These are phyloP conservation scores for Saccharomyces pastorianus DNA, from an alignment of 1,139 yeast species.

Conservation along the genomic window DNA sequence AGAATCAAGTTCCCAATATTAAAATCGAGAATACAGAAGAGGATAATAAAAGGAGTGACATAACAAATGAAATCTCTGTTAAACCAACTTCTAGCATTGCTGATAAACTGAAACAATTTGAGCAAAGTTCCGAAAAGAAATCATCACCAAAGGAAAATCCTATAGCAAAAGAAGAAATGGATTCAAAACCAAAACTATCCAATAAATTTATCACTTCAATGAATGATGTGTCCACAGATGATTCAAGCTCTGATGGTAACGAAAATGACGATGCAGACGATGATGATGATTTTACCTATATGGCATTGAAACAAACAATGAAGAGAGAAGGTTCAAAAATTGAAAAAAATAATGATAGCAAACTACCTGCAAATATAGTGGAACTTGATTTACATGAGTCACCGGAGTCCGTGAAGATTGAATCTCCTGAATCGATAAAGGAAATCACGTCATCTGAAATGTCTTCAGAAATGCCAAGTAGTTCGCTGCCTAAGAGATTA, in stretches of 20 bases:
- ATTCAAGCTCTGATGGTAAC: slow-evolving; percentile 2
- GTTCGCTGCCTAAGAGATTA: background rate
- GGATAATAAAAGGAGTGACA: background rate
- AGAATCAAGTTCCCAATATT: background rate
- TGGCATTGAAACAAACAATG: slow-evolving; percentile 10
- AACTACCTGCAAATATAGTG: background rate
- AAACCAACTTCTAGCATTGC: background rate
- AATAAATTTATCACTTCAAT: background rate
- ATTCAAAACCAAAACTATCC: background rate
- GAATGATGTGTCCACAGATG: background rate
- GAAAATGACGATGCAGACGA: slow-evolving; percentile 6
- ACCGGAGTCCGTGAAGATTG: background rate
- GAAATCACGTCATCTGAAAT: background rate
- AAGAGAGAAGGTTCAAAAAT: slow-evolving; percentile 4
- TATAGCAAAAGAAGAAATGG: background rate
- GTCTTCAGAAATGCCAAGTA: background rate
- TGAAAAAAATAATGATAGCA: background rate
- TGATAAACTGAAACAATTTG: background rate
- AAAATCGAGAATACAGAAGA: background rate
- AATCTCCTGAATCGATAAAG: background rate
- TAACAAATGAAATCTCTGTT: background rate
- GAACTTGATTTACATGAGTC: background rate
- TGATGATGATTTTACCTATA: slow-evolving; percentile 10
- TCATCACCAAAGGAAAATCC: background rate
- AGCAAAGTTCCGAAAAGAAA: background rate